Evolutionary conservation across 805 yeast genomes (phyloP), one percentile per base, ranked within the genome.

Genomic region (Wickerhamomyces canadensis): DNA sequence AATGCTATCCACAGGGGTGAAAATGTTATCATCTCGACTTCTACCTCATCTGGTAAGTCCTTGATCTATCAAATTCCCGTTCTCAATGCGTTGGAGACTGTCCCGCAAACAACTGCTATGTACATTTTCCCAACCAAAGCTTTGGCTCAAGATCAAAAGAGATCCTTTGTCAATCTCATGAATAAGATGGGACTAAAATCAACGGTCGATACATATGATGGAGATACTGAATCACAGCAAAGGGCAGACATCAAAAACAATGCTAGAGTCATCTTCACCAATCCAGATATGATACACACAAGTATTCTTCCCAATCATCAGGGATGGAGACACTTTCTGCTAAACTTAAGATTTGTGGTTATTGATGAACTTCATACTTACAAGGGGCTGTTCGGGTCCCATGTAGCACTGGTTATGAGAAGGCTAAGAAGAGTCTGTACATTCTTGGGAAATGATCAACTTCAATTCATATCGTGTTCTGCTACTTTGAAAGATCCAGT

Each of bases 41-140:
- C 97, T 0, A 93, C 99, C 0, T 87, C 97, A 0, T 88, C 97
- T 0, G 99, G 99, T 33, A 93, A 93, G 52, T 89, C 98, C 0
- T 65, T 93, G 43, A 84, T 93, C 21, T 93, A 89, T 52, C 98
- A 93, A 58, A 60, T 88, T 2, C 95, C 98, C 0, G 84, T 91
- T 3, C 55, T 89, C 9, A 61, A 67, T 35, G 50, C 62, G 35
- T 60, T 70, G 35, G 67, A 73, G 31, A 49, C 54, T 9, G 67
- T 55, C 30, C 62, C 63, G 10, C 63, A 62, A 23, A 51, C 64
- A 1, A 84, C 95, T 0, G 84, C 96, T 9, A 67, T 94, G 67
- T 88, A 84, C 50, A 79, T 93, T 11, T 93, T 93, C 51, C 99
- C 99, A 2, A 93, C 99, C 0, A 93, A 93, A 54, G 98, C 99